Evolutionary conservation across 2,329 filamentous ascomycete genomes (phyloP), one percentile per base, ranked within the genome.

Genomic region (Xylariaceae sp.): DNA sequence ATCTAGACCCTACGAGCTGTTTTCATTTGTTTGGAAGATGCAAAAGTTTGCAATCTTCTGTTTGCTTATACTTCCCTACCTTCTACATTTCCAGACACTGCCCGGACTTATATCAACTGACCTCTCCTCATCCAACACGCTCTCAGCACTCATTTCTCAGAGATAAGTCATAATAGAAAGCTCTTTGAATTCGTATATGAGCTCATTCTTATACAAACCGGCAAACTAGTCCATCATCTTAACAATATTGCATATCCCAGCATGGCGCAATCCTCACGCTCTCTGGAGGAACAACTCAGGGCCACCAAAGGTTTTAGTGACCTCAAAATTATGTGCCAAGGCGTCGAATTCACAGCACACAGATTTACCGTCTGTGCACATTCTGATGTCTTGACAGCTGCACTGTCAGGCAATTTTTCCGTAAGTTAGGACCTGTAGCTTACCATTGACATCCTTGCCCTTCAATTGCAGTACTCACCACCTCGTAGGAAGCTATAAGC

Each of bases 301-400:
- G 41, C 41, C 33, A 44, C 33, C 33, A 42, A 32, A 20, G 17
- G 41, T 34, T 44, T 32, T 37, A 44, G 21, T 29, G 33, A 44
- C 33, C 21, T 44, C 22, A 44, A 32, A 32, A 44, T 44, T 32
- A 17, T 38, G 21, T 44, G 41, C 33, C 21, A 38, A 44, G 33
- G 34, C 27, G 41, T 44, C n/a, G 19, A 44, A 44, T 44, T 44
- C 16, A 34, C 41, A 44, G 23, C 41, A 29, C 41, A 44, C 41
- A 44, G 41, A 37, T 37, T 37, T 16, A 27, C 25, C 10, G 21
- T 38, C 19, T 44, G 41, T 44, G 10, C 14, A 2, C 20, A 43
- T 37, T 43, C 32, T 37, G 2, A 23, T 4, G 40, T 43, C 32
- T 16, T 43, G 23, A 22, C 41, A 37, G 41, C 41, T 22, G 41